Evolutionary conservation across 164 flowering plant species (phyloP), one percentile per base, ranked within the genome.

Genomic region (Stephania japonica): DNA sequence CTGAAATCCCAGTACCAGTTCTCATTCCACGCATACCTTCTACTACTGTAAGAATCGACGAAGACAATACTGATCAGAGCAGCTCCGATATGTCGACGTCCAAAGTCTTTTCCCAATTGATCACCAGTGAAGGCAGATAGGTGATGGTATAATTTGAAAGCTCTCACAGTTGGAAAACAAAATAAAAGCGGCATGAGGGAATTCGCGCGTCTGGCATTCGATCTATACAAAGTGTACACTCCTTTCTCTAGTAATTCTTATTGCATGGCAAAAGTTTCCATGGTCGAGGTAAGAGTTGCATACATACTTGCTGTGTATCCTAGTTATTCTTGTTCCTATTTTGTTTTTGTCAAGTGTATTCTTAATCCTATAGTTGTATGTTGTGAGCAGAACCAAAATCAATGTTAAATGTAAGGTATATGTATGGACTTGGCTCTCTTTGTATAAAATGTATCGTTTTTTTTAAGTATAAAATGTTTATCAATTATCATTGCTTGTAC

Each of bases 91-190:
- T 69, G 50, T 65, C 61, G 2, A 43, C 75, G 3, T 68, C 38
- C 26, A 67, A 68, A 62, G 79, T 78, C 8, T 81, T 81, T 67
- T 81, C 81, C 11, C 83, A 81, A 56, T 71, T 81, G 75, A 67
- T 81, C 32, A 78, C 79, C 7, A 68, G 65, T 64, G 83, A 81
- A 68, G 81, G 83, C 53, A 76, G 83, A 76, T 79, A 70, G 6
- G n/a, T 32, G 4, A 62, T 62, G 26, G 65, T 62, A 47, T 47
- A 14, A 47, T 2, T 9, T 47, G 53, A 47, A 47, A 11, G 53
- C 53, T 47, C 14, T 47, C 16, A 47, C 53, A 7, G 16, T 9
- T 47, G 16, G 53, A 9, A 32, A 47, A 9, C 53, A 47, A 16
- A 32, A 32, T 32, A 1, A 0, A 32, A 32, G 38, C 38, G 38